Conservation (phyloP, 768 basidiomycete genomes). For the Arthromyces matolae region DNA sequence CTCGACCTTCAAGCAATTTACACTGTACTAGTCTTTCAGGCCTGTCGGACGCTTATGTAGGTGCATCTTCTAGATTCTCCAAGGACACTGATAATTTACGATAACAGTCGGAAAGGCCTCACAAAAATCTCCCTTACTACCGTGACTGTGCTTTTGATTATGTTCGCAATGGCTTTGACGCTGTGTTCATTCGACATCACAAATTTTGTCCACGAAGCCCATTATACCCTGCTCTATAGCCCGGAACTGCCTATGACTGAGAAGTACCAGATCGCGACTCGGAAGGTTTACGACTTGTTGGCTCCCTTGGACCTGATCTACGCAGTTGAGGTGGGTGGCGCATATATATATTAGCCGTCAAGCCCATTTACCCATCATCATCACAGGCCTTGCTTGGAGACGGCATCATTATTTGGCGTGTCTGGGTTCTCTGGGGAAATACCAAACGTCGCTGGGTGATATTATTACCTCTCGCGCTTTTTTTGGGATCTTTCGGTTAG, state of each 20-base stretch:
- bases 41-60: not conserved
- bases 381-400: slow-evolving; percentile 7
- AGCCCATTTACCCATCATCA: too few species aligned
- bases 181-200: slow-evolving; percentile 8
- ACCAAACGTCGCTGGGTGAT: slow-evolving; percentile 1
- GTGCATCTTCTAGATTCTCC: not conserved
- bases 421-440: not conserved
- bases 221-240: not conserved
- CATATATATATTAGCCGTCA: too few species aligned
- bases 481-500: not conserved
- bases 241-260: slow-evolving; percentile 2
- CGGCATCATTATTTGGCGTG: slow-evolving; percentile 7
- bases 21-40: slow-evolving; percentile 3
- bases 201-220: slow-evolving; percentile 8
- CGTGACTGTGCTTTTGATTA: not conserved
- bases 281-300: not conserved
- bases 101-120: slow-evolving; percentile 2
- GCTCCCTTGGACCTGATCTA: slow-evolving; percentile 6
- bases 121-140: not conserved
- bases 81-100: not conserved
- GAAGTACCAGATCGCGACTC: not conserved
- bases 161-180: slow-evolving; percentile 7
- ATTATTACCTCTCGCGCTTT: not conserved
- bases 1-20: slow-evolving; percentile 1
- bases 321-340: too few species aligned